Percentiles rank a stretch among this genome's conserved stretches.
These are phyloP conservation scores for Halocafeteria seosinensis DNA, from an alignment of 108 stramenopile species.

Conservation along the genomic window DNA sequence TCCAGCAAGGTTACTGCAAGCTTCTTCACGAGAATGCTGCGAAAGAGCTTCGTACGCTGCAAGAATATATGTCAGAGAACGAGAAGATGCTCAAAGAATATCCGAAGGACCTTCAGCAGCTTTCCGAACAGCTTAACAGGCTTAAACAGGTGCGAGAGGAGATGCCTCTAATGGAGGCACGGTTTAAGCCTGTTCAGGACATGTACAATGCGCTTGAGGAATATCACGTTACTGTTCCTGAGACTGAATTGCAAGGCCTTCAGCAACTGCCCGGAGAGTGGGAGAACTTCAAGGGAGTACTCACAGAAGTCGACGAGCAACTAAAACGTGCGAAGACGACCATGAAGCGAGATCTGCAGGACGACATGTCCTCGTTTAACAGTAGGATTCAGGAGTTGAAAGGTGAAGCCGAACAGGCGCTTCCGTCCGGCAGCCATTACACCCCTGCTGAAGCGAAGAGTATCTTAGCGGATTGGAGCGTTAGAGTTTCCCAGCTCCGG, in stretches of 20 bases:
- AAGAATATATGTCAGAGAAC: slow-evolving; percentile 20
- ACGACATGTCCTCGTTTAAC: slow-evolving; percentile 18
- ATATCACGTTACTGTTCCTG: slow-evolving; percentile 29
- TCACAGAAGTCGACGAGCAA: slow-evolving; percentile 24
- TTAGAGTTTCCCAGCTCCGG: slow-evolving; percentile 14
- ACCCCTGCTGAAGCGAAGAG: slow-evolving; percentile 17
- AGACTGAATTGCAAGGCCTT: slow-evolving; percentile 24
- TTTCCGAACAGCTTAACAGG: slow-evolving; percentile 29
- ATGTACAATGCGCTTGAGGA: slow-evolving; percentile 31
- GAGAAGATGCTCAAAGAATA: slow-evolving; percentile 14
- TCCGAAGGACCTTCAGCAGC: slow-evolving; percentile 29
- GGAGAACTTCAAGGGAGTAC: slow-evolving; percentile 21
- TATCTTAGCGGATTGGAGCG: slow-evolving; percentile 24
- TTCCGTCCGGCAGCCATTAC: slow-evolving; percentile 13
- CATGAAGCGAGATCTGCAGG: slow-evolving; percentile 46
- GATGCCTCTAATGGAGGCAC: slow-evolving; percentile 15
- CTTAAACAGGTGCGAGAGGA: slow-evolving; percentile 18
- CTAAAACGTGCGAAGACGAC: slow-evolving; percentile 37
- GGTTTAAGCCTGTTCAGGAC: slow-evolving; percentile 36
- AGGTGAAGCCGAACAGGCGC: slow-evolving; percentile 2
- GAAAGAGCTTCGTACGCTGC: slow-evolving; percentile 30
- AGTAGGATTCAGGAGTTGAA: slow-evolving; percentile 7
- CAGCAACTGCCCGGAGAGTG: slow-evolving; percentile 15
- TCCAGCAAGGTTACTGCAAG: slow-evolving; percentile 36
- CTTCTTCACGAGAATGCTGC: slow-evolving; percentile 40